phyloP scores from a whole-genome alignment of 2,329 filamentous ascomycete genomes.

The Xylariaceae sp. region DNA sequence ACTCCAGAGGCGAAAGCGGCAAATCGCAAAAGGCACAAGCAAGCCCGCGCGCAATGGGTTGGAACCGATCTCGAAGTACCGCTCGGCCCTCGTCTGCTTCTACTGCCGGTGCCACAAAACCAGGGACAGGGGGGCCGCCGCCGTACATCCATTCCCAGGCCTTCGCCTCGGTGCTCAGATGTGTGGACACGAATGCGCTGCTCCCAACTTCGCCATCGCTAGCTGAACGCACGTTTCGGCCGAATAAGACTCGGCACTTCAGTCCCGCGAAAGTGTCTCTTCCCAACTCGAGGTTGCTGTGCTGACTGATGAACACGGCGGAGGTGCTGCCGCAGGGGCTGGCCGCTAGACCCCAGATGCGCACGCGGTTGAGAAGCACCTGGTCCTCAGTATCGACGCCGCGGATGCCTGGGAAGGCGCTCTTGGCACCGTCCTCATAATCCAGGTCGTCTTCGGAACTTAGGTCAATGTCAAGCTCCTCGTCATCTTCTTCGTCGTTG shows the following conservation, averaged over 20 bases:
- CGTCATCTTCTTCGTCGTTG: too few relatives aligned
- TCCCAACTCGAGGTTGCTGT: conserved; percentile 47
- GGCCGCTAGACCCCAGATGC: conserved; percentile 50
- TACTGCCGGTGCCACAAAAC: conserved; percentile 27
- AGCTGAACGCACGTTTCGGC: conserved; percentile 21
- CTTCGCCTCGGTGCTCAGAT: conserved; percentile 50
- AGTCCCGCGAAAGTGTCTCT: conserved; percentile 38
- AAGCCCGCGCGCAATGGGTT: conserved; percentile 35
- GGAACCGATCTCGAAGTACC: conserved; percentile 38
- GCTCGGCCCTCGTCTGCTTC: conserved; percentile 7
- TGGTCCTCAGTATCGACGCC: conserved; percentile 36
- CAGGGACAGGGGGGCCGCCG: conserved; percentile 43
- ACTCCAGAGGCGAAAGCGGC: conserved; percentile 33
- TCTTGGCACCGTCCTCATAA: conserved; percentile 24
- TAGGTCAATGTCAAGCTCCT: background rate
- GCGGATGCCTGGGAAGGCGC: conserved; percentile 3
- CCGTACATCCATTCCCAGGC: conserved; percentile 60
- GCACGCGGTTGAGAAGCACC: conserved; percentile 47
- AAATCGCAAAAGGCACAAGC: conserved; percentile 47
- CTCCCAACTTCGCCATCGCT: background rate
- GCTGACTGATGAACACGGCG: conserved; percentile 47
- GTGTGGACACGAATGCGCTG: background rate
- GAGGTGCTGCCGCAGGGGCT: conserved; percentile 51
- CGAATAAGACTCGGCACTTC: conserved; percentile 39
- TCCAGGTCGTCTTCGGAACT: conserved; percentile 25